Conservation (phyloP, 2,329 filamentous ascomycete genomes). For the Immersiporthe knoxdaviesiana region DNA sequence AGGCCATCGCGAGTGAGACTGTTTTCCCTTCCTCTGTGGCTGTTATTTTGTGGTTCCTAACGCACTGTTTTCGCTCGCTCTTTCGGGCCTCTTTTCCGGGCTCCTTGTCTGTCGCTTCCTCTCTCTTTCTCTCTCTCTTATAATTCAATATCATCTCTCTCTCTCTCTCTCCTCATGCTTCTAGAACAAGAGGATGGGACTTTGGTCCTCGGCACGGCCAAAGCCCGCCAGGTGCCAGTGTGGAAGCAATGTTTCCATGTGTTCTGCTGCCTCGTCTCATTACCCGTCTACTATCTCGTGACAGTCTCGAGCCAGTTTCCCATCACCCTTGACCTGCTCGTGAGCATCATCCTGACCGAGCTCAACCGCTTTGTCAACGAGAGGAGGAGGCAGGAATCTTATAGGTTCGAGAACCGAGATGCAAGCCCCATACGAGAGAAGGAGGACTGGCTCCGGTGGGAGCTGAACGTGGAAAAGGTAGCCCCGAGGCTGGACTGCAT, state of each 20-base stretch:
- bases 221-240: slow-evolving; percentile 32
- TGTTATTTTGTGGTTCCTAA: background rate
- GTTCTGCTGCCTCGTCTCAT: slow-evolving; percentile 35
- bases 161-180: background rate
- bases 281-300: slow-evolving; percentile 34
- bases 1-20: background rate
- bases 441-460: slow-evolving; percentile 31
- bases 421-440: slow-evolving; percentile 26
- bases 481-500: slow-evolving; percentile 34
- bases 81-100: background rate
- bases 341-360: slow-evolving; percentile 36
- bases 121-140: no score
- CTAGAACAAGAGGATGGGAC: slow-evolving; percentile 5
- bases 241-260: slow-evolving; percentile 35
- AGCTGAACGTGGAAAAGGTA: slow-evolving; percentile 7
- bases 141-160: background rate
- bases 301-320: slow-evolving; percentile 34
- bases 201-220: slow-evolving; percentile 15
- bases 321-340: slow-evolving; percentile 35
- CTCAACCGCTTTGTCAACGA: slow-evolving; percentile 36
- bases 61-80: background rate
- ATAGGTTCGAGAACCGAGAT: background rate
- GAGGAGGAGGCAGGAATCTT: slow-evolving; percentile 31
- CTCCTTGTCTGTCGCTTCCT: background rate
- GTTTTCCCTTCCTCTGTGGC: background rate